A percentile compares a stretch with the other conserved stretches of the same genome.
Conservation (phyloP, 2,329 filamentous ascomycete species). For the Teratosphaeria viscida region DNA sequence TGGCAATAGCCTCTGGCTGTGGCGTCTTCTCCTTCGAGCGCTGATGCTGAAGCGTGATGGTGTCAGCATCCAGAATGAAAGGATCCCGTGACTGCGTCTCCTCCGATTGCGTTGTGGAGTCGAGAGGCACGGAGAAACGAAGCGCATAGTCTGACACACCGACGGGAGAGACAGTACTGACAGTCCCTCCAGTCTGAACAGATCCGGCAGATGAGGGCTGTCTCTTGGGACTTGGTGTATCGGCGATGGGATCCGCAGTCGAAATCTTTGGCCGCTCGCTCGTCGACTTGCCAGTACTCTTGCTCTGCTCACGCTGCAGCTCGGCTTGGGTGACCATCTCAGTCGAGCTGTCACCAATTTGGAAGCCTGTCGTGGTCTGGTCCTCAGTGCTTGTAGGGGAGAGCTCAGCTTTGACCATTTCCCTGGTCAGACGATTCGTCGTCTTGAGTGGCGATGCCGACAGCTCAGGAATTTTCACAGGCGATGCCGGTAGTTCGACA, state of each 20-base stretch:
- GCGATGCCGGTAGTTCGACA: conserved; percentile 26
- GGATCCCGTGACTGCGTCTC: conserved; percentile 24
- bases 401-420: conserved; percentile 26
- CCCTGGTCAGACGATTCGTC: conserved; percentile 24
- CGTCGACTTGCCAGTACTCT: background rate
- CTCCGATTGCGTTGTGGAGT: conserved; percentile 18
- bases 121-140: conserved; percentile 21
- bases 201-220: conserved; percentile 13
- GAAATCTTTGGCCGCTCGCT: background rate
- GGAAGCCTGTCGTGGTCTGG: background rate
- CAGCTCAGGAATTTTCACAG: conserved; percentile 22
- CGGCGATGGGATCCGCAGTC: background rate
- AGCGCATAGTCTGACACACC: conserved; percentile 23
- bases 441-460: conserved; percentile 4
- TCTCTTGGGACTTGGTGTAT: conserved; percentile 1
- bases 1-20: background rate
- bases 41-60: conserved; percentile 23
- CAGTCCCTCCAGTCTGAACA: conserved; percentile 5
- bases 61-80: conserved; percentile 24
- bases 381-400: conserved; percentile 15
- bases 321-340: background rate
- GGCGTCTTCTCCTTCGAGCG: conserved; percentile 8
- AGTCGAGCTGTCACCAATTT: conserved; percentile 2
- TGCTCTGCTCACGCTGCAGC: conserved; percentile 2
- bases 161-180: conserved; percentile 8